A percentile compares a stretch with the other conserved stretches of the same genome.
phyloP scores from a whole-genome alignment of 805 yeast genomes.

The Kodamaea leandrae region DNA sequence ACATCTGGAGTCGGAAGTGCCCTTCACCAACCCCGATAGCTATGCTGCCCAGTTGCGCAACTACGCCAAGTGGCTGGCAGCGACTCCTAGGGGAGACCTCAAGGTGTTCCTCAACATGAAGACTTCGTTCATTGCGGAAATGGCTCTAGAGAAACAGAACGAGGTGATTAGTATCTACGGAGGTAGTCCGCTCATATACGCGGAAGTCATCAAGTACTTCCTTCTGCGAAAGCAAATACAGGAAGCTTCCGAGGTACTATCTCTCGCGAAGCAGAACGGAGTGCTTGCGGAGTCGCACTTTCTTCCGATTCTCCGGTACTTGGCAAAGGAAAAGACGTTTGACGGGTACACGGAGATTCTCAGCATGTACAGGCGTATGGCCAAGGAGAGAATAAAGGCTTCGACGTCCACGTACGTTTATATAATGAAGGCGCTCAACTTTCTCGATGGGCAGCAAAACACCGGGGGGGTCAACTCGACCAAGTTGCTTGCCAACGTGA shows the following conservation, averaged over 20 bases:
- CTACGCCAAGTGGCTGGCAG: slow-evolving; percentile 28
- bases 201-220: slow-evolving; percentile 27
- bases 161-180: slow-evolving; percentile 11
- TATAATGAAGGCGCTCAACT: slow-evolving; percentile 31
- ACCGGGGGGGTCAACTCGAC: slow-evolving; percentile 26
- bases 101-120: slow-evolving; percentile 11
- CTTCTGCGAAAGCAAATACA: slow-evolving; percentile 16
- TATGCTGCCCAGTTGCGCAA: slow-evolving; percentile 29
- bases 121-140: slow-evolving; percentile 13
- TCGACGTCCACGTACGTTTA: slow-evolving; percentile 29
- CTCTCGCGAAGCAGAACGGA: slow-evolving; percentile 15
- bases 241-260: slow-evolving; percentile 23
- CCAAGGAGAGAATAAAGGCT: slow-evolving; percentile 20
- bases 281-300: slow-evolving; percentile 25
- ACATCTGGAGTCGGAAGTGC: slow-evolving; percentile 27
- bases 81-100: slow-evolving; percentile 11
- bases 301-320: slow-evolving; percentile 28
- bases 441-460: slow-evolving; percentile 22
- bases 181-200: slow-evolving; percentile 8
- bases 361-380: slow-evolving; percentile 35
- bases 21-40: slow-evolving; percentile 28
- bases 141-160: slow-evolving; percentile 12
- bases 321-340: slow-evolving; percentile 16
- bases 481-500: slow-evolving; percentile 28
- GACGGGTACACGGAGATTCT: slow-evolving; percentile 25